Base-by-base conservation (phyloP, 2,329 filamentous ascomycete species). In the Aureobasidium sp. region DNA sequence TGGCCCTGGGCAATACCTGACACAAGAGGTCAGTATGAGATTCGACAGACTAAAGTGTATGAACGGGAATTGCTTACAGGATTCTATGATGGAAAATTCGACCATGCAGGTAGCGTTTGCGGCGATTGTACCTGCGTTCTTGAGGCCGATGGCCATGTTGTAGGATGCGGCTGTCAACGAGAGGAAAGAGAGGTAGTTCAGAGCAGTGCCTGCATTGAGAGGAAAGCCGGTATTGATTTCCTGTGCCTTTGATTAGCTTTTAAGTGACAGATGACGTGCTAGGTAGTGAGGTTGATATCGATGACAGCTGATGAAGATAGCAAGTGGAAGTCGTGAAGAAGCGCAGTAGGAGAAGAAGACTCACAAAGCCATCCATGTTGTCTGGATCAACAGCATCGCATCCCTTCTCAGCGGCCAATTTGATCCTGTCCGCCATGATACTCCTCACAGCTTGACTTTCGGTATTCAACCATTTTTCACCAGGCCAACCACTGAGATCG, bases 21-120 rank as follows among this genome's bases (percentile, higher is more conserved):
- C 8, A 33, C 0, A 29, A 17, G 22, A 17, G 5, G 22, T 45
- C 14, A 45, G 22, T 17, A 45, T 27, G 12, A 3, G 11, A 5
- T 22, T 27, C 7, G 12, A 15, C 5, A 15, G 5, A 27, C 2
- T 14, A 2, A 4, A 11, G 14, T 27, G 19, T 33, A 33, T 5
- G 14, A 27, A 2, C 1, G 14, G 7, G 5, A 27, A 37, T 11
- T 27, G 14, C 48, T 37, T 37, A 39, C 87, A 90, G 73, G 89
- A 81, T 76, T 90, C 87, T 71, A 89, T 88, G 67, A 90, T 85
- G 7, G 79, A 81, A 73, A 87, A 90, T 68, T 87, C 78, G 59
- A 87, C 81, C 5, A 80, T 71, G 33, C 76, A 71, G 6, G 82
- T 72, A 2, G 83, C 78, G 1, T 71, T 65, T 7, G 70, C 62